These are phyloP conservation scores for Psilocybe cyanescens DNA, from an alignment of 768 basidiomycete species.

Conservation along the genomic window DNA sequence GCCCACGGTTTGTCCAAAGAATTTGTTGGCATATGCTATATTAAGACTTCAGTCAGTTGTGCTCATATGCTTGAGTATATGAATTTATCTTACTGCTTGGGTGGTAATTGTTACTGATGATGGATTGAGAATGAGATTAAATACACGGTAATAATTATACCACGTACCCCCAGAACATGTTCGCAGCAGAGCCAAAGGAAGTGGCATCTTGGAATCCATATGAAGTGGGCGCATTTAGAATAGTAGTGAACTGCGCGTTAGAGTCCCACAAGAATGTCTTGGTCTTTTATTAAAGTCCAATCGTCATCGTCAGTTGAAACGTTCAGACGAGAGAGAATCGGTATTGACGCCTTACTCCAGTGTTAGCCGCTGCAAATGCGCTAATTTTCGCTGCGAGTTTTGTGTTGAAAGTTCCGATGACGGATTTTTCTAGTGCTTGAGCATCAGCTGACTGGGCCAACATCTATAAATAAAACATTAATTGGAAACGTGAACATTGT, in stretches of 20 bases:
- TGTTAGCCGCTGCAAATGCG: slow-evolving; percentile 45
- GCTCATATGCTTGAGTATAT: neutral
- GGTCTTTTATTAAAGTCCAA: slow-evolving; percentile 33
- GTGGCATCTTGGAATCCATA: slow-evolving; percentile 59
- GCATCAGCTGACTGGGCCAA: slow-evolving; percentile 42
- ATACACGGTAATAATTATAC: too few species aligned
- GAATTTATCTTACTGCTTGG: slow-evolving; percentile 45
- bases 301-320: neutral
- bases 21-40: slow-evolving; percentile 44
- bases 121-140: neutral
- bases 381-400: slow-evolving; percentile 46
- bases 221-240: slow-evolving; percentile 47
- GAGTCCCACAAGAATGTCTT: slow-evolving; percentile 55
- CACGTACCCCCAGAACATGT: slow-evolving; percentile 59
- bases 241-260: slow-evolving; percentile 48
- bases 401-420: slow-evolving; percentile 56
- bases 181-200: slow-evolving; percentile 42
- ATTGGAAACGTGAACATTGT: too few species aligned
- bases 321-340: neutral
- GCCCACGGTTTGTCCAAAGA: slow-evolving; percentile 28
- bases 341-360: slow-evolving; percentile 41
- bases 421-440: slow-evolving; percentile 43
- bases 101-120: slow-evolving; percentile 57
- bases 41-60: slow-evolving; percentile 1
- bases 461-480: slow-evolving; percentile 40